Conservation (phyloP, 1,139 yeast genomes). For the Taiozyma onychis region DNA sequence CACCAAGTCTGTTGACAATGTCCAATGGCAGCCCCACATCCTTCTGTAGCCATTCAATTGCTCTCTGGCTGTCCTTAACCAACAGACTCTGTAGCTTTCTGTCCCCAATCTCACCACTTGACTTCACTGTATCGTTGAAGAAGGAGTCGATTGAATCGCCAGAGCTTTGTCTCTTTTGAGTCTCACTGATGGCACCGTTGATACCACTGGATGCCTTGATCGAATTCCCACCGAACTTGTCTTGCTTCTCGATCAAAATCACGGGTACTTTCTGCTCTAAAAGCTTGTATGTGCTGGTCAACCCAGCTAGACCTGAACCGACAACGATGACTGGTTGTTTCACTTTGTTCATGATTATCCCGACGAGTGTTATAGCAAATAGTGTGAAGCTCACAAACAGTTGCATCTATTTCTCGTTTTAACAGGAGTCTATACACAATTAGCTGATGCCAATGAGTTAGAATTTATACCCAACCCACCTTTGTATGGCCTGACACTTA, state of each 20-base stretch:
- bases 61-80: conserved; percentile 43
- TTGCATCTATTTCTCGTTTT: not conserved
- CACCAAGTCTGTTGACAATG: conserved; percentile 66
- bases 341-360: not conserved
- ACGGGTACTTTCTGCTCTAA: conserved; percentile 50
- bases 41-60: conserved; percentile 69
- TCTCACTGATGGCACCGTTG: conserved; percentile 64
- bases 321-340: conserved; percentile 49
- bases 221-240: conserved; percentile 70
- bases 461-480: not conserved
- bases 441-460: not conserved
- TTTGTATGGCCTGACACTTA: not conserved
- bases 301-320: conserved; percentile 80
- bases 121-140: conserved; percentile 57
- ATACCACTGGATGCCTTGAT: conserved; percentile 82
- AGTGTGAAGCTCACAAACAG: not conserved
- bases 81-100: conserved; percentile 40
- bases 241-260: conserved; percentile 55
- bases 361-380: not conserved
- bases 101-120: conserved; percentile 61
- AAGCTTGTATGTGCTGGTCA: conserved; percentile 69
- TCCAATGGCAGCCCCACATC: conserved; percentile 55
- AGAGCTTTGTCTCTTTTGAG: conserved; percentile 47
- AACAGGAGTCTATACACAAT: not conserved
- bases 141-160: conserved; percentile 55